Conservation (phyloP, 1,284 basidiomycete species). For the Fomitopsis betulina region DNA sequence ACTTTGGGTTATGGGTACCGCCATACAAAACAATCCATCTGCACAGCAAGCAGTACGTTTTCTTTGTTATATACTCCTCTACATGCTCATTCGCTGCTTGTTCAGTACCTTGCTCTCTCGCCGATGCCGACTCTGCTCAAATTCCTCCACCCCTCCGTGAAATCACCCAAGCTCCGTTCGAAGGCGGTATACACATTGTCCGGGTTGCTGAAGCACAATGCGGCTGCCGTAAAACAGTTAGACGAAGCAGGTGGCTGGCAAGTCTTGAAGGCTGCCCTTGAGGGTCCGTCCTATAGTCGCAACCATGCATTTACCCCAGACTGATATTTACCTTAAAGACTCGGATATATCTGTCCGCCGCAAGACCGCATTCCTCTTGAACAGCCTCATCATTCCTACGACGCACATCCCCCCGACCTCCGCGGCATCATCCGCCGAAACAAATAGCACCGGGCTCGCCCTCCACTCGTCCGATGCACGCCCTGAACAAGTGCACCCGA, state of each 20-base stretch:
- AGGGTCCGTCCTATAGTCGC: constrained; percentile 40
- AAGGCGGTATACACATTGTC: constrained; percentile 90
- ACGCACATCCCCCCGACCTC: constrained; percentile 12
- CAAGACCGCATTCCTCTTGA: constrained; percentile 84
- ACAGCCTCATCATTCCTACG: constrained; percentile 67
- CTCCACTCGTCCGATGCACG: constrained; percentile 32
- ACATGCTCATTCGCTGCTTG: neutral
- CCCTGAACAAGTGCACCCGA: constrained; percentile 47
- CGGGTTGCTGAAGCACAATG: constrained; percentile 81
- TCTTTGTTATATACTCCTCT: neutral
- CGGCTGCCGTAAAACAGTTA: constrained; percentile 61
- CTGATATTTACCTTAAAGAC: constrained; percentile 39
- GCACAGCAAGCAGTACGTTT: constrained; percentile 78
- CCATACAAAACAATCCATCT: constrained; percentile 91
- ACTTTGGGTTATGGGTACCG: constrained; percentile 92
- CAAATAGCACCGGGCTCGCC: constrained; percentile 4
- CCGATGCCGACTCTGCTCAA: constrained; percentile 66
- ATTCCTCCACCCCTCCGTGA: constrained; percentile 52
- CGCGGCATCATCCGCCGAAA: neutral
- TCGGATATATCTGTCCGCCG: constrained; percentile 75
- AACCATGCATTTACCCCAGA: neutral
- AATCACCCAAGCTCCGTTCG: constrained; percentile 53
- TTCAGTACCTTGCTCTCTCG: constrained; percentile 68
- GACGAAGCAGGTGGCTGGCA: constrained; percentile 64
- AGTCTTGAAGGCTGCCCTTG: constrained; percentile 54